Base-by-base conservation (phyloP, 2,329 filamentous ascomycete species). In the Aspergillus sp. region DNA sequence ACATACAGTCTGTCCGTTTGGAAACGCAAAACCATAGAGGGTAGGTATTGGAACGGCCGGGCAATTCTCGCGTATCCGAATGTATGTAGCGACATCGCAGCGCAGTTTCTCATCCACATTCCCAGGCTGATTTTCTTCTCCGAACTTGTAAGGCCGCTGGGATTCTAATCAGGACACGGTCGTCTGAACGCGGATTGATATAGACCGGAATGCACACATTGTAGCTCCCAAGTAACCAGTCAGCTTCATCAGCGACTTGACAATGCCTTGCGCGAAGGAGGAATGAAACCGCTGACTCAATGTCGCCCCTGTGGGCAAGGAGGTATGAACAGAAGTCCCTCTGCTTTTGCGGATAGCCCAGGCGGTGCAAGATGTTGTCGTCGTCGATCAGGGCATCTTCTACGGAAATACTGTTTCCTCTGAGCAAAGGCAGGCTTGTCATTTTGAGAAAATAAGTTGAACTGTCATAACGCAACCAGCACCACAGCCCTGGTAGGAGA, bases 11-110 rank as follows among this genome's bases (percentile, higher is more conserved):
- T 45, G 37, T 22, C 49, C 49, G 29, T 40, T 45, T 4, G 47
- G 36, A 35, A 61, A 51, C 2, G 47, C 55, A 40, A 61, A 55
- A 4, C 52, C 53, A 13, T 49, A 51, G 19, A 62, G 44, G 3
- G 39, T 33, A 28, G 57, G 60, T 14, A 58, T 58, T n/a, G 53
- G 58, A 22, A 65, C 45, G 20, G 40, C 36, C 3, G 59, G 58
- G 36, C 55, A 65, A 34, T 65, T 43, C 24, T 47, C 36, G 26
- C 45, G 34, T n/a, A 53, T 36, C 50, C 46, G 55, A 20, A 41
- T 40, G 38, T 52, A 56, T 11, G 50, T 47, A 5, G 35, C 47
- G 10, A 41, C 51, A 30, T 56, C 49, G 37, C 43, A 54, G 15
- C 33, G 32, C 20, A 52, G 28, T 31, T 53, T 56, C 35, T 53